Conservation (phyloP, 192 early-diverging fungal species). For the Backusella australiensis region DNA sequence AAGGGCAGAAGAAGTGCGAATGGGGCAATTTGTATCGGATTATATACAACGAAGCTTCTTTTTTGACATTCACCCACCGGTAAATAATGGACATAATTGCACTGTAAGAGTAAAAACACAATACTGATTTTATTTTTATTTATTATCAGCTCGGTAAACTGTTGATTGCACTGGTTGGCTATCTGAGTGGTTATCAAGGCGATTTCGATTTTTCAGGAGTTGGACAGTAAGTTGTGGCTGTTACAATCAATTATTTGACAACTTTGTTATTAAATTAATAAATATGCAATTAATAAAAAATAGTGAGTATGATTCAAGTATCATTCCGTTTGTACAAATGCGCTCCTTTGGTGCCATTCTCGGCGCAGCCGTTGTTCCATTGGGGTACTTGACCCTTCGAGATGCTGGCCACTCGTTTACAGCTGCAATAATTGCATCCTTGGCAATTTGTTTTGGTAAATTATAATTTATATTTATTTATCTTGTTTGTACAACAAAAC, state of each 20-base stretch:
- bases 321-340: slow-evolving; percentile 87
- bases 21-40: slow-evolving; percentile 87
- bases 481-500: not conserved
- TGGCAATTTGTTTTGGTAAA: slow-evolving; percentile 77
- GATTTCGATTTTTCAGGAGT: slow-evolving; percentile 90
- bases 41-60: slow-evolving; percentile 85
- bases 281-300: slow-evolving; percentile 68
- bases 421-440: slow-evolving; percentile 71
- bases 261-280: not conserved
- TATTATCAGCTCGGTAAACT: slow-evolving; percentile 32
- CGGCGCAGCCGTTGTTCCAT: slow-evolving; percentile 75
- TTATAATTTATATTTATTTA: not conserved
- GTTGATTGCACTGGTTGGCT: slow-evolving; percentile 51
- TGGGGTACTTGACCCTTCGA: slow-evolving; percentile 79
- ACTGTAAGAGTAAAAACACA: too few relatives aligned
- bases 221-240: slow-evolving; percentile 53
- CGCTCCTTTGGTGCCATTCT: slow-evolving; percentile 71
- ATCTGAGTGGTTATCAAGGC: slow-evolving; percentile 83
- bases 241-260: not conserved
- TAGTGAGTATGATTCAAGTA: slow-evolving; percentile 39
- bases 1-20: slow-evolving; percentile 96
- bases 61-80: slow-evolving; percentile 92
- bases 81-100: slow-evolving; percentile 44
- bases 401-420: slow-evolving; percentile 73
- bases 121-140: not conserved